A percentile compares a stretch with the other conserved stretches of the same genome.
phyloP scores from a whole-genome alignment of 192 early-diverging fungal genomes.

The Coemansia sp. region DNA sequence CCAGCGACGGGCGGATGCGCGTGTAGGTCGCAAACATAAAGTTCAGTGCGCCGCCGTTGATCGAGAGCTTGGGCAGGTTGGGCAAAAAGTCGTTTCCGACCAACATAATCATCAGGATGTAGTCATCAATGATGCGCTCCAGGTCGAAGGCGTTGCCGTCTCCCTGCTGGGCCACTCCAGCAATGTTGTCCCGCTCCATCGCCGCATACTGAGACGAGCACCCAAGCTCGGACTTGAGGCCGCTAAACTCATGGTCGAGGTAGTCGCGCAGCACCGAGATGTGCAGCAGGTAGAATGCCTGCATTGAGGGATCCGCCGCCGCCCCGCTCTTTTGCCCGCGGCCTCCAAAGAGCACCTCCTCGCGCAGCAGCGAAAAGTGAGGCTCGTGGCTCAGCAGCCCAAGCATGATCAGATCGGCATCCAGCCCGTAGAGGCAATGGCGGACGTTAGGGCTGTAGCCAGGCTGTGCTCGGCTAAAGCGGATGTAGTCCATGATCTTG shows the following conservation, averaged over 20 bases:
- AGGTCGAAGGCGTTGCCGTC: slow-evolving; percentile 64
- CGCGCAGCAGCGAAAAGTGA: slow-evolving; percentile 92
- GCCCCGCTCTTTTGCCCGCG: slow-evolving; percentile 23
- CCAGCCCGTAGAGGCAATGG: slow-evolving; percentile 96
- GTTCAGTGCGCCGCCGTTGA: slow-evolving; percentile 83
- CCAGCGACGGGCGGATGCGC: slow-evolving; percentile 61
- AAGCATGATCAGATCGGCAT: slow-evolving; percentile 98
- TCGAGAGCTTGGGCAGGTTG: slow-evolving; percentile 89
- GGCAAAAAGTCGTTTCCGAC: slow-evolving; percentile 99
- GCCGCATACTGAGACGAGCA: slow-evolving; percentile 53
- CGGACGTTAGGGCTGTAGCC: slow-evolving; percentile 84
- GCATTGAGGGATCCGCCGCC: slow-evolving; percentile 37
- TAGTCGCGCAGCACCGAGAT: slow-evolving; percentile 88
- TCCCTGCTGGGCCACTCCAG: neutral
- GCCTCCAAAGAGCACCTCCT: slow-evolving; percentile 83
- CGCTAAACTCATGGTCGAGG: slow-evolving; percentile 79
- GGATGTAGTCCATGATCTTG: slow-evolving; percentile 99
- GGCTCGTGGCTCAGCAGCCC: slow-evolving; percentile 95
- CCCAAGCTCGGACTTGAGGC: slow-evolving; percentile 35
- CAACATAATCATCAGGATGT: slow-evolving; percentile 89
- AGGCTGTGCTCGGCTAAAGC: slow-evolving; percentile 74
- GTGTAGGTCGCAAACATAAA: slow-evolving; percentile 69
- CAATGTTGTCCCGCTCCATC: slow-evolving; percentile 25
- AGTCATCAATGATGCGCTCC: slow-evolving; percentile 96
- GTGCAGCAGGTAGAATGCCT: slow-evolving; percentile 77